Evolutionary conservation across 148 eudicot species (phyloP).

Genomic region (Tetragonia tetragonoides): DNA sequence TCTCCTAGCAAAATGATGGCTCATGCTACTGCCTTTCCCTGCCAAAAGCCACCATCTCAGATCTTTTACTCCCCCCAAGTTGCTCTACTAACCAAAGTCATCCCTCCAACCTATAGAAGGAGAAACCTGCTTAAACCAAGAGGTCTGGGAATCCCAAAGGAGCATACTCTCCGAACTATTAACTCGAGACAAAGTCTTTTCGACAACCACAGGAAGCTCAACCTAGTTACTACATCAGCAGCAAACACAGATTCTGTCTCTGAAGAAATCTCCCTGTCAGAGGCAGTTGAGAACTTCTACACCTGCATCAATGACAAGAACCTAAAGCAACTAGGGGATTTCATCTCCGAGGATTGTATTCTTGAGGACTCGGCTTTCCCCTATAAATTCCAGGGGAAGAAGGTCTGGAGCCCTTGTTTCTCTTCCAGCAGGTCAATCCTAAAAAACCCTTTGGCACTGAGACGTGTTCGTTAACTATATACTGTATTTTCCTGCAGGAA

Average conservation of each 20-base stretch:
- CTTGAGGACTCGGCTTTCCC: conserved; percentile 65
- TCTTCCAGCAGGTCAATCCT: background rate
- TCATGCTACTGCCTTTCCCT: background rate
- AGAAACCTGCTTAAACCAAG: background rate
- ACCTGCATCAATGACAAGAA: conserved; percentile 53
- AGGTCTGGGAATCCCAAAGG: background rate
- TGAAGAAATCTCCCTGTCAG: conserved; percentile 25
- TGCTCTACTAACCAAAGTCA: background rate
- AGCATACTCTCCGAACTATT: background rate
- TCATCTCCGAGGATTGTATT: conserved; percentile 49
- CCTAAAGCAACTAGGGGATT: conserved; percentile 30
- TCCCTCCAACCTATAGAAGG: background rate
- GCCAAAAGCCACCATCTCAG: conserved; percentile 1
- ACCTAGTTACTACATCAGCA: conserved; percentile 15
- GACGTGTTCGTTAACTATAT: background rate
- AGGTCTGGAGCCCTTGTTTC: conserved; percentile 32
- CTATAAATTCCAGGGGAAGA: conserved; percentile 53
- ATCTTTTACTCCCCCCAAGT: background rate
- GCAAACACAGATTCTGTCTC: conserved; percentile 11
- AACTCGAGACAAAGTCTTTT: background rate
- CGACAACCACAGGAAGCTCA: conserved; percentile 3
- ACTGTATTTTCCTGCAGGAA: conserved; percentile 41
- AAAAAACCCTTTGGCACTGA: background rate
- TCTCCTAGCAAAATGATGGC: conserved; percentile 4
- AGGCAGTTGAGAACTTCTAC: conserved; percentile 55